Conservation (phyloP, 495 filamentous ascomycete genomes). For the Penicillium cinerascens region DNA sequence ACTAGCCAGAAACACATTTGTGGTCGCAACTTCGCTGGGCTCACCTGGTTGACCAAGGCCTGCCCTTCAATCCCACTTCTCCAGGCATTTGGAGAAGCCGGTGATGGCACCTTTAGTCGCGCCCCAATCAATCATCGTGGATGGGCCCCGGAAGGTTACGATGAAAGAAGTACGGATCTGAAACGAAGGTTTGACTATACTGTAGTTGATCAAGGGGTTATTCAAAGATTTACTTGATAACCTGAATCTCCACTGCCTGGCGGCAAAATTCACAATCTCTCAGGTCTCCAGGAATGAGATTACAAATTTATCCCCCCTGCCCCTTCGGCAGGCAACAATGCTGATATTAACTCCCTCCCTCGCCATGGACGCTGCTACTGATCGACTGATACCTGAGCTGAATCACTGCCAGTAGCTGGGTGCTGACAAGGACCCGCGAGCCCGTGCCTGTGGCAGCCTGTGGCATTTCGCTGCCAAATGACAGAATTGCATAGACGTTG, state of each 20-base stretch:
- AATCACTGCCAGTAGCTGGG: not conserved
- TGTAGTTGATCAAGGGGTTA: too few species aligned
- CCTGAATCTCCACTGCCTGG: conserved; percentile 48
- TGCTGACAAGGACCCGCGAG: too few species aligned
- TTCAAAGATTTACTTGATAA: conserved; percentile 32
- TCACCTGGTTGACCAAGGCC: conserved; percentile 55
- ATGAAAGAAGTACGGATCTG: conserved; percentile 54
- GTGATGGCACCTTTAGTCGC: conserved; percentile 62
- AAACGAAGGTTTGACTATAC: too few species aligned
- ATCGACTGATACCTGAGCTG: conserved; percentile 50
- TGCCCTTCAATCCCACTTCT: conserved; percentile 38
- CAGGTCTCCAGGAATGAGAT: conserved; percentile 48
- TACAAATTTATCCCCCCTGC: conserved; percentile 40
- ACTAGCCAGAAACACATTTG: conserved; percentile 61
- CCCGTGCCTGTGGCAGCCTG: too few species aligned
- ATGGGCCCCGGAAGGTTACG: conserved; percentile 52
- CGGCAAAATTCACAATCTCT: conserved; percentile 43
- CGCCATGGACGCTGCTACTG: conserved; percentile 52
- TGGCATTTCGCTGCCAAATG: too few species aligned
- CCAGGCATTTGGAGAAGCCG: conserved; percentile 56
- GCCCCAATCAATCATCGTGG: conserved; percentile 55
- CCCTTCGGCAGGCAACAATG: conserved; percentile 52
- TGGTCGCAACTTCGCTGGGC: conserved; percentile 61
- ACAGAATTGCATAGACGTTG: too few species aligned
- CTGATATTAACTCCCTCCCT: conserved; percentile 51